Evolutionary conservation across 2,329 filamentous ascomycete genomes (phyloP), one percentile per base, ranked within the genome.

Genomic region (Keithomyces neogunnii): DNA sequence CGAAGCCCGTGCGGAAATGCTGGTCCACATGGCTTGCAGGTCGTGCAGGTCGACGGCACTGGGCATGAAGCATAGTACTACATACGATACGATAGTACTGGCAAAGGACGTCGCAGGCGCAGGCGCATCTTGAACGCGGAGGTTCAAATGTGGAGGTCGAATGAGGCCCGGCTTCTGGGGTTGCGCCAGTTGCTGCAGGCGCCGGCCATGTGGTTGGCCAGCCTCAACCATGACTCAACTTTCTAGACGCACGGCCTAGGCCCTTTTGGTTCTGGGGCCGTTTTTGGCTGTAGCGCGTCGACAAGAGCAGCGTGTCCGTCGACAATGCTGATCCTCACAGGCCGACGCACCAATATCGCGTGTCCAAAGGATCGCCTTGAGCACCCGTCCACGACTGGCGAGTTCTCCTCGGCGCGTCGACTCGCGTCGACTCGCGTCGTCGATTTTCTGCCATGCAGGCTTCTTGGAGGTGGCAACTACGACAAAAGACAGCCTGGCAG

Each of bases 151-250:
- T 19, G 19, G 19, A 19, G 19, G 19, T 19, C 19, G 19, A 19
- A 19, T 19, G 19, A 19, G 5, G 11, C 29, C 47, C 5, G 11
- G 33, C 33, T 52, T 63, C 62, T 64, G 57, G 59, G 60, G 56
- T 59, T 53, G 51, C 48, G 55, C 53, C 55, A 51, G 51, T 61
- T 51, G 59, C 55, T 66, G 65, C 65, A 64, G 57, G 57, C 59
- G 51, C 53, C 56, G 48, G 62, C 53, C 57, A 54, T 51, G 51
- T 66, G 60, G 64, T 55, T 67, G 65, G 65, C 62, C 59, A 59
- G 61, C 61, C 57, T 45, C 56, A 55, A 48, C 36, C 9, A 42
- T 65, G 62, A 64, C 62, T 65, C 62, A 66, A 19, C 19, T 59
- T 61, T 61, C 62, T 62, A 60, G 61, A 62, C 56, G 55, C 62